Evolutionary conservation across 75 land plant species (phyloP).

Genomic region (Gnetum montanum): DNA sequence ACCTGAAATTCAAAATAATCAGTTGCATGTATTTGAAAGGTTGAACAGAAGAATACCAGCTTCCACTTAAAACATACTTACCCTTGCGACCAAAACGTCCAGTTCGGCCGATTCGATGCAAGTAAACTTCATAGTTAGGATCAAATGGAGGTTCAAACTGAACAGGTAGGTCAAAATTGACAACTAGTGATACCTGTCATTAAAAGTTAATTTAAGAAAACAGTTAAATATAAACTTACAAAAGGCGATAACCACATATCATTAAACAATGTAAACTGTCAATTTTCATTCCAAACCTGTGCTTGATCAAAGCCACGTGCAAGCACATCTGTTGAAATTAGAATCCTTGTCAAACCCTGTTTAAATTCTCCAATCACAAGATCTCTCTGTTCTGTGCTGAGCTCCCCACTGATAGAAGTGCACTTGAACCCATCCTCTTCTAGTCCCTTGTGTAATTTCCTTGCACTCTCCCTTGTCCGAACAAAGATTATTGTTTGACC

Average conservation of each 20-base stretch:
- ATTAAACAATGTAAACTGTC: background rate
- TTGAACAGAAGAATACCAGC: background rate
- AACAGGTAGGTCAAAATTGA: slow-evolving; percentile 77
- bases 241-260: background rate
- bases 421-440: slow-evolving; percentile 58
- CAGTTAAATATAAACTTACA: background rate
- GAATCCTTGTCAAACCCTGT: slow-evolving; percentile 76
- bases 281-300: slow-evolving; percentile 47
- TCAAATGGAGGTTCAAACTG: slow-evolving; percentile 26
- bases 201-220: background rate
- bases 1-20: slow-evolving; percentile 34
- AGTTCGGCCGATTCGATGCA: slow-evolving; percentile 80
- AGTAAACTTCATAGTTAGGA: slow-evolving; percentile 76
- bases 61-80: slow-evolving; percentile 12
- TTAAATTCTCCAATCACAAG: slow-evolving; percentile 75
- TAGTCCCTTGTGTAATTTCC: slow-evolving; percentile 43
- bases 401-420: slow-evolving; percentile 73
- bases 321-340: slow-evolving; percentile 92
- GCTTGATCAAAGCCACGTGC: slow-evolving; percentile 94
- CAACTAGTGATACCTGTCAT: slow-evolving; percentile 63
- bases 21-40: background rate
- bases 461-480: slow-evolving; percentile 53
- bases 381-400: slow-evolving; percentile 62
- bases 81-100: slow-evolving; percentile 93
- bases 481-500: slow-evolving; percentile 96